Conservation (phyloP, 1,284 basidiomycete genomes). For the Anthracocystis setariae region DNA sequence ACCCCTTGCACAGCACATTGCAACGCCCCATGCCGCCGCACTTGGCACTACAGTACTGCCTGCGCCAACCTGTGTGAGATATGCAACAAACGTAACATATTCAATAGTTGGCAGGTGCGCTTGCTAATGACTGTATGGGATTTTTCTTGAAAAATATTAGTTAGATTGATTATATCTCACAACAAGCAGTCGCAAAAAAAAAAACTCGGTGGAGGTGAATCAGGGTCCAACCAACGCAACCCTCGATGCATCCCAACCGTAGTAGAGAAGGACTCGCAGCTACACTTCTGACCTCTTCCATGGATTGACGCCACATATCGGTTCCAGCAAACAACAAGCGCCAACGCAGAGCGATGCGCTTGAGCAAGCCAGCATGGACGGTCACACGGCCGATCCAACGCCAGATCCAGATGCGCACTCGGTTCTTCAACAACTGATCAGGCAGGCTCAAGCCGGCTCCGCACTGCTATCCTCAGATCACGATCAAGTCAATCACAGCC, state of each 20-base stretch:
- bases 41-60: too few species aligned
- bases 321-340: neutral
- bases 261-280: neutral
- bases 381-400: conserved; percentile 11
- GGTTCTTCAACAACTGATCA: conserved; percentile 31
- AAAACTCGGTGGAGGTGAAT: neutral
- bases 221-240: neutral
- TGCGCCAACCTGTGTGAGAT: too few species aligned
- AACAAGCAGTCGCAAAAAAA: neutral
- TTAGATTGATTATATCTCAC: too few species aligned
- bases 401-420: conserved; percentile 15
- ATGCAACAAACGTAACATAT: too few species aligned
- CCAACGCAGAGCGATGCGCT: neutral
- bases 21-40: too few species aligned
- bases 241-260: too few species aligned
- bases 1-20: too few species aligned
- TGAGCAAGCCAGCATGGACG: conserved; percentile 27
- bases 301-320: neutral
- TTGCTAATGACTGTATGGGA: too few species aligned
- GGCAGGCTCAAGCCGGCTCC: conserved; percentile 24
- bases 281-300: neutral
- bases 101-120: too few species aligned
- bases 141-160: too few species aligned
- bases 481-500: conserved; percentile 1
- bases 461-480: neutral